phyloP scores from a whole-genome alignment of 495 filamentous ascomycete species.

The Daldinia childiae region DNA sequence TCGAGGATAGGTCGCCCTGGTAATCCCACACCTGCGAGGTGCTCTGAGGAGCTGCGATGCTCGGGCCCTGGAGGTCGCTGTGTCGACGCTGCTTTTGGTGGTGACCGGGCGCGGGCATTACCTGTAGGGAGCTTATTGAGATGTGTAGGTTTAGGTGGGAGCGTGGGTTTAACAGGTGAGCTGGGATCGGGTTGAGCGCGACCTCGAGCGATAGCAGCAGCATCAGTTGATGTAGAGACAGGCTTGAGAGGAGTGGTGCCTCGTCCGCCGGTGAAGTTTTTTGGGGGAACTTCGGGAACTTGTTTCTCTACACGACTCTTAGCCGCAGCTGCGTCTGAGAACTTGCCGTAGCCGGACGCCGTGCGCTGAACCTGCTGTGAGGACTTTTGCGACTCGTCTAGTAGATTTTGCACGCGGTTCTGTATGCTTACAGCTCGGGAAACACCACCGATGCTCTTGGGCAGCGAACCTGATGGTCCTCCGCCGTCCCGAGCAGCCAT shows the following conservation, averaged over 20 bases:
- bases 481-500: conserved; percentile 68
- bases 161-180: conserved; percentile 39
- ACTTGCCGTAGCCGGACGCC: conserved; percentile 88
- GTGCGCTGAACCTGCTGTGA: conserved; percentile 69
- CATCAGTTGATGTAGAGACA: conserved; percentile 26
- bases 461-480: conserved; percentile 51
- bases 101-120: conserved; percentile 47
- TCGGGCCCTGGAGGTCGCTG: conserved; percentile 20
- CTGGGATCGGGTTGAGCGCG: conserved; percentile 29
- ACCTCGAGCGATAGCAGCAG: conserved; percentile 30
- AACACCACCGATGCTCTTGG: conserved; percentile 65
- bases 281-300: conserved; percentile 33
- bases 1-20: conserved; percentile 54
- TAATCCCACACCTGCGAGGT: conserved; percentile 53
- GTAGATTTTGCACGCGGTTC: conserved; percentile 83
- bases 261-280: conserved; percentile 29
- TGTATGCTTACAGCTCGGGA: conserved; percentile 83
- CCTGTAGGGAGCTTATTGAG: conserved; percentile 59
- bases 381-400: conserved; percentile 78
- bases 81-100: conserved; percentile 43
- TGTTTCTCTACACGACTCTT: conserved; percentile 41
- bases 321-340: conserved; percentile 63
- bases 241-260: conserved; percentile 39
- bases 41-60: conserved; percentile 42
- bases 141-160: conserved; percentile 60